Conservation (phyloP, 2,329 filamentous ascomycete genomes). For the Pseudogymnoascus pannorum region DNA sequence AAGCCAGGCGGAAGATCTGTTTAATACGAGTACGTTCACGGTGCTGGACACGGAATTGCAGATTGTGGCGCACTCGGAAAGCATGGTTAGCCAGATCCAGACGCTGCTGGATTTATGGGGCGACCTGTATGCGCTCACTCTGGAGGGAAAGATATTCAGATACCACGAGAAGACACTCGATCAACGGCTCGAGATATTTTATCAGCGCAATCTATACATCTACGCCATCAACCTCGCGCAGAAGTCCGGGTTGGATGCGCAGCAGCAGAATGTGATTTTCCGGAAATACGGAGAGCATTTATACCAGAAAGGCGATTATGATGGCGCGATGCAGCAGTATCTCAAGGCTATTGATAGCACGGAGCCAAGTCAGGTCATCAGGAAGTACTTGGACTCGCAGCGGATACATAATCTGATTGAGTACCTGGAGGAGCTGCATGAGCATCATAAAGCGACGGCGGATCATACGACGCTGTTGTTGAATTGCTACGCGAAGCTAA, state of each 20-base stretch:
- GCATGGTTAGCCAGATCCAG: constrained; percentile 72
- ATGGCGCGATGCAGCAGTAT: constrained; percentile 98
- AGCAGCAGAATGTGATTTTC: constrained; percentile 86
- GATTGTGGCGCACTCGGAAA: constrained; percentile 83
- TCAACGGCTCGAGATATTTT: constrained; percentile 87
- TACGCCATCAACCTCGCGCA: constrained; percentile 88
- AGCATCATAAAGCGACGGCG: constrained; percentile 84
- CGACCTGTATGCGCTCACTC: constrained; percentile 80
- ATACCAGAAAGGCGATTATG: constrained; percentile 92
- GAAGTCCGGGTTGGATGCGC: constrained; percentile 70
- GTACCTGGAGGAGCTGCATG: constrained; percentile 92
- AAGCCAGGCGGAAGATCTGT: constrained; percentile 65
- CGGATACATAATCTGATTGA: constrained; percentile 95
- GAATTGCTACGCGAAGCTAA: constrained; percentile 96
- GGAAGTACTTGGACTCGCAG: constrained; percentile 96
- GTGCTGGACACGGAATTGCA: constrained; percentile 87
- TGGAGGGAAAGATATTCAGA: constrained; percentile 84
- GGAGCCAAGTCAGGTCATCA: constrained; percentile 90
- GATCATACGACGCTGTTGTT: constrained; percentile 92
- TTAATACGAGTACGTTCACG: constrained; percentile 82
- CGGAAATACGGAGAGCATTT: constrained; percentile 89
- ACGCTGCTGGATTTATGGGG: constrained; percentile 83
- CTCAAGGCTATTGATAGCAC: constrained; percentile 93
- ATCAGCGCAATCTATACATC: constrained; percentile 87
- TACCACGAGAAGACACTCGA: constrained; percentile 89